Base-by-base conservation (phyloP, 2,329 filamentous ascomycete genomes). In the Talaromyces sp. region DNA sequence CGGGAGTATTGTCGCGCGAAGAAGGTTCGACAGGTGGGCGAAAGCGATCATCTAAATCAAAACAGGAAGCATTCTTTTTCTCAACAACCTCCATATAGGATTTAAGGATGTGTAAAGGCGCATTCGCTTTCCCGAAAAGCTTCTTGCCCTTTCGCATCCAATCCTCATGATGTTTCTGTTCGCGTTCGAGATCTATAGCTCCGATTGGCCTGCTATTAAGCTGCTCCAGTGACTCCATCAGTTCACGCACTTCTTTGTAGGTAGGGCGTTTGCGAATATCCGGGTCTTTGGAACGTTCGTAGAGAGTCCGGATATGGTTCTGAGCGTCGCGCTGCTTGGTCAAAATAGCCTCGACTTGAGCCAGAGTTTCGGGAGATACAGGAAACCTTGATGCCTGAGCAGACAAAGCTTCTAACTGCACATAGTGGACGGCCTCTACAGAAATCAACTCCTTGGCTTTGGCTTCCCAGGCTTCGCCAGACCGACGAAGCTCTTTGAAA, bases 121-220 rank as follows among this genome's bases (percentile, higher is more conserved):
- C 95, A 75, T 99, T 99, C 1, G 95, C 95, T 78, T 99, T 99
- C 61, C 95, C 95, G 74, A 99, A 99, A 0, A 99, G 81, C 76
- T 97, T 97, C 81, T 99, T 99, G 60, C 95, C 95, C 73, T 92
- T 92, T 36, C 95, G 87, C 94, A 99, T 99, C 95, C 95, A 99
- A 76, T 99, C 95, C 75, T 99, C 95, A 70, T 98, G 95, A 7
- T 92, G 88, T 75, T 95, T 96, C 69, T 95, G 91, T 76, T 98
- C 93, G 69, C 92, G 93, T 74, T 99, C 95, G 4, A 99, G 85
- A 72, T 99, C 95, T 38, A 96, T 85, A 0, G 94, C 96, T 1
- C 95, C 95, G 47, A 86, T 87, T 0, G 95, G 95, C 74, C 97
- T 97, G 68, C 92, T 96, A 72, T 97, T 96, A 10, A 98, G 84